These are phyloP conservation scores for Nothopassalora personata DNA, from an alignment of 2,329 filamentous ascomycete genomes.

Conservation along the genomic window DNA sequence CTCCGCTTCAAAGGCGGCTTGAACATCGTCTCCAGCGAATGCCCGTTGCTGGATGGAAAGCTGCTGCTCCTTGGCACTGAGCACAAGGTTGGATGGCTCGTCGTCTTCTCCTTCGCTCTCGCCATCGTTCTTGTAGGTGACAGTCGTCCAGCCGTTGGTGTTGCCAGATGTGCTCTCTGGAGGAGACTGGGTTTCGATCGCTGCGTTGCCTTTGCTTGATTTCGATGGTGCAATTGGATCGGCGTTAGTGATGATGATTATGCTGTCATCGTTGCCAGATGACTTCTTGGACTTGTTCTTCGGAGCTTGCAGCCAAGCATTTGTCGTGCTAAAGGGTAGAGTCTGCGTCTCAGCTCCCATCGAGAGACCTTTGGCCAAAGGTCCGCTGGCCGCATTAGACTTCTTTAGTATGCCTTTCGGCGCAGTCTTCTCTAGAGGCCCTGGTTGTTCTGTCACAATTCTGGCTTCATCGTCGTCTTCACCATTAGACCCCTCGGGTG, in stretches of 20 bases:
- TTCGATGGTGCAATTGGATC: neutral
- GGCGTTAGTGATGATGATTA: slow-evolving; percentile 6
- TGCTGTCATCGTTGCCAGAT: slow-evolving; percentile 17
- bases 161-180: slow-evolving; percentile 20
- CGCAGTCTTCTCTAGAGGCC: slow-evolving; percentile 11
- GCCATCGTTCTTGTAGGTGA: slow-evolving; percentile 34
- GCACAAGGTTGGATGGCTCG: slow-evolving; percentile 22
- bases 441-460: slow-evolving; percentile 32
- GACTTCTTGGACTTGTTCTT: slow-evolving; percentile 21
- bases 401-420: slow-evolving; percentile 28
- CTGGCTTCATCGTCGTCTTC: slow-evolving; percentile 34
- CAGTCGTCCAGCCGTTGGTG: slow-evolving; percentile 42
- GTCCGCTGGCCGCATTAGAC: slow-evolving; percentile 16
- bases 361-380: slow-evolving; percentile 20
- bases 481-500: slow-evolving; percentile 48
- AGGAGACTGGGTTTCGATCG: slow-evolving; percentile 21
- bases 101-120: slow-evolving; percentile 24
- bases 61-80: slow-evolving; percentile 39
- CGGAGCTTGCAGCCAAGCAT: slow-evolving; percentile 22
- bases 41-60: slow-evolving; percentile 70
- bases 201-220: slow-evolving; percentile 6
- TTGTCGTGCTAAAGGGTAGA: slow-evolving; percentile 1
- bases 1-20: slow-evolving; percentile 72
- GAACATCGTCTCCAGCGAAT: slow-evolving; percentile 83
- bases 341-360: slow-evolving; percentile 6